A percentile compares a stretch with the other conserved stretches of the same genome.
These are phyloP conservation scores for Eimeria tenella DNA, from an alignment of 169 alveolate genomes.

Conservation along the genomic window DNA sequence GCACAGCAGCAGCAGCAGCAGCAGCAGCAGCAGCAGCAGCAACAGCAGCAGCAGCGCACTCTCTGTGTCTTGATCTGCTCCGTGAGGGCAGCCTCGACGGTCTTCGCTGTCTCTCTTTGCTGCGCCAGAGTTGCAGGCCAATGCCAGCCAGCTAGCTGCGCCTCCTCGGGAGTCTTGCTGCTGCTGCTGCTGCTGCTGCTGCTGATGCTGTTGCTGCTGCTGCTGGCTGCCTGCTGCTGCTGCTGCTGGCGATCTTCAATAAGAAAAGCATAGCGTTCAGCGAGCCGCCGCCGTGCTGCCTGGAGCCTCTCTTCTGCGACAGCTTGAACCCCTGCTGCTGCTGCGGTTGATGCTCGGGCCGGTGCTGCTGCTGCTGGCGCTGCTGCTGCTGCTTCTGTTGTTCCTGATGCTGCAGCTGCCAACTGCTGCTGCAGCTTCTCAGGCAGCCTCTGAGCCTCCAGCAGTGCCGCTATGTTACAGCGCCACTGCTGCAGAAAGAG, in stretches of 20 bases:
- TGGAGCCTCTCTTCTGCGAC: neutral
- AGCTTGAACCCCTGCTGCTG: neutral
- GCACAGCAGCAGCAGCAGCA: constrained; percentile 14
- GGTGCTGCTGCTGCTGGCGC: neutral
- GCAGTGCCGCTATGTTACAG: constrained; percentile 10
- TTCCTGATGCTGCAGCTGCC: neutral
- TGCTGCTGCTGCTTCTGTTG: neutral
- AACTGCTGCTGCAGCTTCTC: constrained; percentile 11
- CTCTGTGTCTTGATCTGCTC: neutral
- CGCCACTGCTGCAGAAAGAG: constrained; percentile 44
- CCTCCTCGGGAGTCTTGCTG: constrained; percentile 40
- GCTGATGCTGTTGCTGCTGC: constrained; percentile 25
- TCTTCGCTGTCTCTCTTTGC: constrained; percentile 40
- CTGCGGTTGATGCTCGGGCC: neutral
- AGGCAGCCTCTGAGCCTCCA: constrained; percentile 39
- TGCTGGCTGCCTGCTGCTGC: neutral
- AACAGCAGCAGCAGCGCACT: neutral
- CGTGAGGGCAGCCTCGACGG: neutral
- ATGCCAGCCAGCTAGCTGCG: constrained; percentile 15
- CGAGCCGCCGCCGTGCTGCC: constrained; percentile 4
- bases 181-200: constrained; percentile 24
- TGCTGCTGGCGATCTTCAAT: neutral
- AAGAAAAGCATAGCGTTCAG: constrained; percentile 10
- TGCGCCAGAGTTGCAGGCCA: constrained; percentile 21
- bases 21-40: constrained; percentile 14